Conservation (phyloP, 169 alveolate species). For the Nephromyces sp. region DNA sequence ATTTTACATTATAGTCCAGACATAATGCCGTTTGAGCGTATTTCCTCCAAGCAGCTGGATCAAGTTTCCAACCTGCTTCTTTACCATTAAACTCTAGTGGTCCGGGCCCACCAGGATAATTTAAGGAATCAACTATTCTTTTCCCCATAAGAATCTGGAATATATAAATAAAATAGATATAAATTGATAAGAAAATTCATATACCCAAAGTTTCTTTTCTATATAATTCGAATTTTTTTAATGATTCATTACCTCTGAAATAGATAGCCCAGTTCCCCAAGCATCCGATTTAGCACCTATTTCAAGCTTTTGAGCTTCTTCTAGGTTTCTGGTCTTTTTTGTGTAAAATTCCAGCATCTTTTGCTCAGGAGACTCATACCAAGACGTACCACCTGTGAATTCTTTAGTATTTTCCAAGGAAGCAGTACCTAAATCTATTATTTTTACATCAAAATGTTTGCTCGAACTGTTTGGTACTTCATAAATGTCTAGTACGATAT, state of each 20-base stretch:
- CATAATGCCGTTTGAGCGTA: slow-evolving; percentile 26
- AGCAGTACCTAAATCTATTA: slow-evolving; percentile 73
- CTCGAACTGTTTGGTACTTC: slow-evolving; percentile 39
- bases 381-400: slow-evolving; percentile 73
- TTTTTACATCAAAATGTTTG: slow-evolving; percentile 59
- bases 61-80: slow-evolving; percentile 19
- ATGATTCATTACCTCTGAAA: slow-evolving; percentile 53
- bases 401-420: slow-evolving; percentile 67
- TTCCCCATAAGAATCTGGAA: slow-evolving; percentile 40
- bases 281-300: slow-evolving; percentile 64
- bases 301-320: slow-evolving; percentile 53
- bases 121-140: slow-evolving; percentile 60
- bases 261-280: slow-evolving; percentile 75
- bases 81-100: slow-evolving; percentile 61
- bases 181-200: background rate
- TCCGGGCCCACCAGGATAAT: slow-evolving; percentile 62
- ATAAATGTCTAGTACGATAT: slow-evolving; percentile 65
- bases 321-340: slow-evolving; percentile 53
- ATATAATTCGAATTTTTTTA: background rate
- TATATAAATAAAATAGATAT: background rate
- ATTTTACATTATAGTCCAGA: slow-evolving; percentile 14
- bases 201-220: background rate
- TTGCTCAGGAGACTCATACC: slow-evolving; percentile 78
- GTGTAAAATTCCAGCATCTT: slow-evolving; percentile 64
- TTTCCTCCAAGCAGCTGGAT: slow-evolving; percentile 19